These are phyloP conservation scores for Paramecium primaurelia DNA, from an alignment of 73 alveolate species.

Conservation along the genomic window DNA sequence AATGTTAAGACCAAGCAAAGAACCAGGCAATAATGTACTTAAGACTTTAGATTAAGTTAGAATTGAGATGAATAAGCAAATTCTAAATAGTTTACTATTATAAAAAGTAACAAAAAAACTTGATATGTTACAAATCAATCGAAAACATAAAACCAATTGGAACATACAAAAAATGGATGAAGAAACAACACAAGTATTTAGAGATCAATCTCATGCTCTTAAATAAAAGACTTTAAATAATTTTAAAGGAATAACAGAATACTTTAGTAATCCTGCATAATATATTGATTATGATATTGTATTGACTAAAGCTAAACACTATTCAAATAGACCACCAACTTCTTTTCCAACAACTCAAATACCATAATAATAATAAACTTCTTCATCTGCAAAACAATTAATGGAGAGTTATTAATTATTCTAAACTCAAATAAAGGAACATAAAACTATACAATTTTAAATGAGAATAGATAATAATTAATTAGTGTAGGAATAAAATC, in stretches of 20 bases:
- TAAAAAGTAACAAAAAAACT: slow-evolving; percentile 8
- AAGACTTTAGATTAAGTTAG: slow-evolving; percentile 22
- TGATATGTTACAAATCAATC: background rate
- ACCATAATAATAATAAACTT: background rate
- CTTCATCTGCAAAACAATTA: background rate
- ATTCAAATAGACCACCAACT: slow-evolving; percentile 33
- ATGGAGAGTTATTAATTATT: slow-evolving; percentile 13
- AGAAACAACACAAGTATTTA: background rate
- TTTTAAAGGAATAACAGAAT: slow-evolving; percentile 48
- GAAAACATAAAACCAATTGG: slow-evolving; percentile 17
- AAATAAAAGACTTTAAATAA: background rate
- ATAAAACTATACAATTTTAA: background rate
- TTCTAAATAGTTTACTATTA: background rate
- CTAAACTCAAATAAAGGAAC: background rate
- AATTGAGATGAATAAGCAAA: slow-evolving; percentile 35
- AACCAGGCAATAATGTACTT: background rate
- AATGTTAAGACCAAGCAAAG: slow-evolving; percentile 15
- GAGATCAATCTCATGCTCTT: slow-evolving; percentile 15
- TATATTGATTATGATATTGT: slow-evolving; percentile 38
- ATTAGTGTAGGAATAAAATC: background rate
- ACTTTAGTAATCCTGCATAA: slow-evolving; percentile 37
- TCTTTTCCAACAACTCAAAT: background rate
- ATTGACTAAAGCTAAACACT: slow-evolving; percentile 21
- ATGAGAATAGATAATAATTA: slow-evolving; percentile 25
- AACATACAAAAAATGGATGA: slow-evolving; percentile 34